Evolutionary conservation across 768 basidiomycete species (phyloP).

Genomic region (Lepiota brunneoincarnata): DNA sequence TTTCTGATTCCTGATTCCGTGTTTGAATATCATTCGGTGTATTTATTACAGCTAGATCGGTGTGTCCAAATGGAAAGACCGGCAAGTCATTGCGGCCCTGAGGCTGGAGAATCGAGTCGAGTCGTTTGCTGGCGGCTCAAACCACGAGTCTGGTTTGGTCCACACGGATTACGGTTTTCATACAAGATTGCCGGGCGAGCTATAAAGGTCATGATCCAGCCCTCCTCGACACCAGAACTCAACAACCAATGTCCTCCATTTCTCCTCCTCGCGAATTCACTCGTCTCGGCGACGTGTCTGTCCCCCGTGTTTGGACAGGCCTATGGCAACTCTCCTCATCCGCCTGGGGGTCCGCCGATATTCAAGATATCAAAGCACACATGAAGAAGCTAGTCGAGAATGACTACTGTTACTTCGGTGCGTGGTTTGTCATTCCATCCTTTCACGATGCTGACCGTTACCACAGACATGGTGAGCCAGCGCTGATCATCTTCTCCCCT

Average conservation of each 20-base stretch:
- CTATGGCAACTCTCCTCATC: conserved; percentile 87
- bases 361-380: conserved; percentile 58
- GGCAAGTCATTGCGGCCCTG: background rate
- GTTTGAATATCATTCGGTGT: conserved; percentile 2
- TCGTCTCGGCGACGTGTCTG: conserved; percentile 51
- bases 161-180: conserved; percentile 4
- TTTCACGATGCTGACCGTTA: background rate
- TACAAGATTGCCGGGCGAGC: conserved; percentile 17
- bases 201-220: conserved; percentile 8
- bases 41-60: background rate
- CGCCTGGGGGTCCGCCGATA: conserved; percentile 79
- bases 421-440: background rate
- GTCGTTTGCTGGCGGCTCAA: background rate
- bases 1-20: background rate
- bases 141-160: conserved; percentile 1
- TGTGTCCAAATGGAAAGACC: background rate
- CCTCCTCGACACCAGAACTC: conserved; percentile 14
- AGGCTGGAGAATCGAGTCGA: no score
- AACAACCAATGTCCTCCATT: conserved; percentile 17
- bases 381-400: conserved; percentile 63
- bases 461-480: conserved; percentile 36
- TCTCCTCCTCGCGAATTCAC: conserved; percentile 41
- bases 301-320: conserved; percentile 71
- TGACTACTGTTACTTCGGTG: conserved; percentile 68
- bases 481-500: background rate